Evolutionary conservation across 306 rosid species (phyloP).

Genomic region (Luffa acutangula): DNA sequence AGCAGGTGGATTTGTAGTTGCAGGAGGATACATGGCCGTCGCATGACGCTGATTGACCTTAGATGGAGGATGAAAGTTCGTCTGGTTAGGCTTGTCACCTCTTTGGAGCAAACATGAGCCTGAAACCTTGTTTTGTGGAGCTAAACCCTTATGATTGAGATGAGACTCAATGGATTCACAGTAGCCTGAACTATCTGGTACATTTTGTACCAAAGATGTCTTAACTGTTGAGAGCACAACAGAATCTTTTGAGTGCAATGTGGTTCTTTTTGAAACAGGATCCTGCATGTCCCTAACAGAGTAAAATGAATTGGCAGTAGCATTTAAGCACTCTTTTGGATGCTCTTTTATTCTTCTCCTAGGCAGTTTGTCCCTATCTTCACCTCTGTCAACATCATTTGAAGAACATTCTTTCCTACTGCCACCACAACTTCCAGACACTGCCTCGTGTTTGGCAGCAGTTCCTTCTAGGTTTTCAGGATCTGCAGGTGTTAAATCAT

Average conservation of each 20-base stretch:
- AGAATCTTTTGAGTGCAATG: conserved; percentile 45
- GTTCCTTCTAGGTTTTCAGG: conserved; percentile 28
- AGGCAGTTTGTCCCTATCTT: conserved; percentile 29
- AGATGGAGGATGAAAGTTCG: conserved; percentile 40
- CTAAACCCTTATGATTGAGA: conserved; percentile 46
- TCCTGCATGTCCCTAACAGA: conserved; percentile 49
- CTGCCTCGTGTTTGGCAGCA: conserved; percentile 31
- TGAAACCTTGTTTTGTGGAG: conserved; percentile 44
- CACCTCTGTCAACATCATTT: conserved; percentile 40
- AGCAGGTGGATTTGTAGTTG: conserved; percentile 48
- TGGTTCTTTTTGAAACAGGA: conserved; percentile 44
- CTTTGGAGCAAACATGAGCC: conserved; percentile 44
- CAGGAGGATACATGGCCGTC: conserved; percentile 42
- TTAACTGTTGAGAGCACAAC: conserved; percentile 36
- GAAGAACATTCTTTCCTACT: conserved; percentile 41
- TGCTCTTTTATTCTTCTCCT: conserved; percentile 58
- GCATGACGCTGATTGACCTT: conserved; percentile 58
- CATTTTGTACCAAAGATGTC: conserved; percentile 28
- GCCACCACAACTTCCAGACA: conserved; percentile 32
- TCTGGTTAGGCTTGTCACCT: conserved; percentile 61
- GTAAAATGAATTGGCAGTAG: conserved; percentile 35
- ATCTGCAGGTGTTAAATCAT: conserved; percentile 38
- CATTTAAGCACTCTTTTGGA: conserved; percentile 35
- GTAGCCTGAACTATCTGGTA: conserved; percentile 28
- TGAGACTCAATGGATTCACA: conserved; percentile 36